Evolutionary conservation across 129 eudicot genomes (phyloP).

Genomic region (Pseudognaphalium luteoalbum): DNA sequence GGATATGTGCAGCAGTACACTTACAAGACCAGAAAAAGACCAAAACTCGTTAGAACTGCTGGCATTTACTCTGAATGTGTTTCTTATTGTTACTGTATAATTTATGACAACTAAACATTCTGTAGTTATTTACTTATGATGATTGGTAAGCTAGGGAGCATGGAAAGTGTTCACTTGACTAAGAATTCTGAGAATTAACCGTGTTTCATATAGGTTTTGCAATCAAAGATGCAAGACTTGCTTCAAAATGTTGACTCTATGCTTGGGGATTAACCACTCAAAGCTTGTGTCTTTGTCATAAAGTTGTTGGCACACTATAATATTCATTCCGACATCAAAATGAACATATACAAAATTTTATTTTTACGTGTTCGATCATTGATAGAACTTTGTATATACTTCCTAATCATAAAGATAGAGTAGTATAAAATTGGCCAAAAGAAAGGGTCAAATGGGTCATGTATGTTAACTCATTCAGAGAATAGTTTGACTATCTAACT

Average conservation of each 20-base stretch:
- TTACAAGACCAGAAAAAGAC: constrained; percentile 57
- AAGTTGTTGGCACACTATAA: neutral
- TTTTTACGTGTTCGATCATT: too few species aligned
- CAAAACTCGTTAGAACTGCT: constrained; percentile 47
- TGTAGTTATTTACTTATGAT: neutral
- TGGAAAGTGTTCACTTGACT: constrained; percentile 10
- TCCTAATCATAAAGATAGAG: too few species aligned
- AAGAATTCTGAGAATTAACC: neutral
- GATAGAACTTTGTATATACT: too few species aligned
- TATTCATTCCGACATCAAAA: neutral
- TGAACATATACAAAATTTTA: too few species aligned
- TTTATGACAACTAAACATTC: constrained; percentile 13
- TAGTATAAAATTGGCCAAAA: too few species aligned
- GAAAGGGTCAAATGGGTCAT: too few species aligned
- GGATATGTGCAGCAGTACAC: constrained; percentile 53
- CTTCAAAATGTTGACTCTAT: neutral
- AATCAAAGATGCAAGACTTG: neutral
- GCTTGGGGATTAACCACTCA: neutral
- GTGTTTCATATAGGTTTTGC: neutral
- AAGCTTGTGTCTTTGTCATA: neutral
- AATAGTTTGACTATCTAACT: too few species aligned
- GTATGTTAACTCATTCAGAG: too few species aligned
- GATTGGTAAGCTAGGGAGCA: constrained; percentile 22
- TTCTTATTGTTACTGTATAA: constrained; percentile 10
- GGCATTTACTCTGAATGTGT: neutral